Evolutionary conservation across 768 basidiomycete species (phyloP), one percentile per base, ranked within the genome.

Genomic region (Suillus subaureus): DNA sequence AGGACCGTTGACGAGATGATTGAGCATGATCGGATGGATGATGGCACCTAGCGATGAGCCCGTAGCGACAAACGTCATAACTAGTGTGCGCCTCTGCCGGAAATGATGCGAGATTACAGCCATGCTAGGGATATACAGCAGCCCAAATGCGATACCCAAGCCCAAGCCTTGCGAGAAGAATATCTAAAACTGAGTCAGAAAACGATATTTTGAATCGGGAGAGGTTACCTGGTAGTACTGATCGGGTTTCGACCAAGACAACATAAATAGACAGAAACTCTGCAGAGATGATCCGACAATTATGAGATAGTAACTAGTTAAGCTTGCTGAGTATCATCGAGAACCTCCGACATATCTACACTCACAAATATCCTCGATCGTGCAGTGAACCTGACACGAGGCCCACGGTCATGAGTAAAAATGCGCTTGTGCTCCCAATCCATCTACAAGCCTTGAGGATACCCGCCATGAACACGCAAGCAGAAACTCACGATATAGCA

Each of bases 121-220:
- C 55, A 80, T 64, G 45, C 80, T 77, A 0, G 84, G 84, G 21
- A 85, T 68, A 65, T 79, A 86, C 56, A 83, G 67, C 37, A 84
- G 63, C 15, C 84, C 86, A 2, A 75, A 74, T 5, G 75, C 82
- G 16, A 83, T 65, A 4, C 84, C 83, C 2, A 74, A 71, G 16
- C 73, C 70, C n/a, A 85, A 63, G 2, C 83, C 84, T 70, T 85
- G 84, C 28, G 75, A 67, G n/a, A 84, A 78, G 56, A 84, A 75
- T 16, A 81, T 68, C 78, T 85, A 15, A 18, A 49, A n/a, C 52
- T 4, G 33, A 51, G 39, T 66, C 64, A 61, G 26, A 39, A 7
- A 18, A 9, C 2, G 18, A 33, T 31, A n/a, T 37, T 15, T 11
- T 37, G 6, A 6, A 60, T 18, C 4, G 12, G 13, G 45, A 1